A percentile compares a stretch with the other conserved stretches of the same genome.
These are phyloP conservation scores for Paraphaeosphaeria sporulosa DNA, from an alignment of 2,329 filamentous ascomycete genomes.

Conservation along the genomic window DNA sequence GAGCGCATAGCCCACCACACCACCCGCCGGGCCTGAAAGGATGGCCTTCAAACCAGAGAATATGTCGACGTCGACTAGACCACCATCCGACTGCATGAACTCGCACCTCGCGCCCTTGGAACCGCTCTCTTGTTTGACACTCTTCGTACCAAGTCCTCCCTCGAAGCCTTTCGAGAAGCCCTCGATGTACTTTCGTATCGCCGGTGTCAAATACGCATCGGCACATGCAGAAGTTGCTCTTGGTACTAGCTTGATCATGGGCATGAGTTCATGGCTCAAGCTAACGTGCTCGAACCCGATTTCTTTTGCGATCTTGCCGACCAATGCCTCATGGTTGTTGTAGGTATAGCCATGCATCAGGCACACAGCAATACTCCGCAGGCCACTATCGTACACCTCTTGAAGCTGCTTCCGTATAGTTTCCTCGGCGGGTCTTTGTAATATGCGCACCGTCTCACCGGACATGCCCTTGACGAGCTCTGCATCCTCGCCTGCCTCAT, in stretches of 20 bases:
- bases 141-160: slow-evolving; percentile 79
- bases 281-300: slow-evolving; percentile 87
- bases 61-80: slow-evolving; percentile 73
- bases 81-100: slow-evolving; percentile 92
- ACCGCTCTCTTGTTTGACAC: slow-evolving; percentile 71
- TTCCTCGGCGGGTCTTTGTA: slow-evolving; percentile 67
- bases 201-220: slow-evolving; percentile 81
- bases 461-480: slow-evolving; percentile 75
- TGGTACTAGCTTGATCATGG: slow-evolving; percentile 84
- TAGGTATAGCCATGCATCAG: slow-evolving; percentile 94
- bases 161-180: slow-evolving; percentile 83
- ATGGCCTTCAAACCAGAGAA: slow-evolving; percentile 89
- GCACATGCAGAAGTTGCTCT: slow-evolving; percentile 79
- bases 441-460: slow-evolving; percentile 75
- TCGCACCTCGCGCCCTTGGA: slow-evolving; percentile 81
- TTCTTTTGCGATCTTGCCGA: slow-evolving; percentile 78
- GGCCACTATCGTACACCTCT: slow-evolving; percentile 72
- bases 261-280: slow-evolving; percentile 81
- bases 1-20: slow-evolving; percentile 89
- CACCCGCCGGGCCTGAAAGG: slow-evolving; percentile 88
- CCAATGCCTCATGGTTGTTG: slow-evolving; percentile 80
- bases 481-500: slow-evolving; percentile 53
- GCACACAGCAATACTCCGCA: slow-evolving; percentile 85
- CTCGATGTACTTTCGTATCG: slow-evolving; percentile 78
- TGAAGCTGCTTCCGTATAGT: slow-evolving; percentile 68